Evolutionary conservation across 192 early-diverging fungal species (phyloP).

Genomic region (Coemansia furcata): DNA sequence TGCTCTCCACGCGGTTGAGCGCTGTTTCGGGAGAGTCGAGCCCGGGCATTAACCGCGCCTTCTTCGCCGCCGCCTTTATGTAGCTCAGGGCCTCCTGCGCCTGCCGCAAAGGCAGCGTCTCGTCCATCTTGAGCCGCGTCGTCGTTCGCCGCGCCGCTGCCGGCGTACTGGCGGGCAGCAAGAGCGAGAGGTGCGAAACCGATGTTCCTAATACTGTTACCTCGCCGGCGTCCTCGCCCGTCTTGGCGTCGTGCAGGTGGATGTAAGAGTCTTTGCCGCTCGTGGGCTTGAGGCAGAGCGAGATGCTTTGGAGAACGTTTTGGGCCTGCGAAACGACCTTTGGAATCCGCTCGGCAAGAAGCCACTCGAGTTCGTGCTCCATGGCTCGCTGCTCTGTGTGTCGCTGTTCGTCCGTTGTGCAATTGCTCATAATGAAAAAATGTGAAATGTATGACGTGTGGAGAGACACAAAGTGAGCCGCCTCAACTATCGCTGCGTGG

Average conservation of each 20-base stretch:
- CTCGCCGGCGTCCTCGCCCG: slow-evolving; percentile 13
- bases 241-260: slow-evolving; percentile 3
- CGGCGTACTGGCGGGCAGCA: no score
- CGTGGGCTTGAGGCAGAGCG: slow-evolving; percentile 3
- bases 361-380: slow-evolving; percentile 30
- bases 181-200: slow-evolving; percentile 42
- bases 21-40: slow-evolving; percentile 24
- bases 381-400: background rate
- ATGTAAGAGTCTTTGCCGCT: background rate
- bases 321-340: slow-evolving; percentile 8
- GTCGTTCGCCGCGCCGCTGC: slow-evolving; percentile 16
- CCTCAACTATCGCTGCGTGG: background rate
- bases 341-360: slow-evolving; percentile 39
- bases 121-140: slow-evolving; percentile 36
- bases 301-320: slow-evolving; percentile 4
- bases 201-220: slow-evolving; percentile 20
- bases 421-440: background rate
- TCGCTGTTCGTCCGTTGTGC: background rate
- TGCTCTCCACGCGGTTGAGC: slow-evolving; percentile 2
- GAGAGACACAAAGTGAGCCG: background rate
- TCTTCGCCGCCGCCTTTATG: slow-evolving; percentile 17
- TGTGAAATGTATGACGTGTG: background rate
- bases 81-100: slow-evolving; percentile 36
- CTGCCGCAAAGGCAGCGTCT: slow-evolving; percentile 27
- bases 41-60: background rate